phyloP scores from a whole-genome alignment of 495 filamentous ascomycete genomes.

The Penicillium diatomitis region DNA sequence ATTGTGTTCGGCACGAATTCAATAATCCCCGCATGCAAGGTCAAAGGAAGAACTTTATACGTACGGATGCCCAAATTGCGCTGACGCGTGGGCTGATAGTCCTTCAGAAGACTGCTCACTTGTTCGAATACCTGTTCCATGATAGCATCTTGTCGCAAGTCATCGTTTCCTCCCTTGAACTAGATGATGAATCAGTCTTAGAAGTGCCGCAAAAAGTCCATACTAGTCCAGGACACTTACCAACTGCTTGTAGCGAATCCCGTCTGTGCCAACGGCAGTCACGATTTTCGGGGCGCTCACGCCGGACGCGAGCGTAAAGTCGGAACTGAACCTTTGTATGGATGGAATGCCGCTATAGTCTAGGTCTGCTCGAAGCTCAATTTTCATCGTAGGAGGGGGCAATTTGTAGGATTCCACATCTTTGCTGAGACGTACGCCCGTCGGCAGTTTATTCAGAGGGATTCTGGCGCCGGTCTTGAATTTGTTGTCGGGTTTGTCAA shows the following conservation, averaged over 20 bases:
- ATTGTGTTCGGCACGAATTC: slow-evolving; percentile 93
- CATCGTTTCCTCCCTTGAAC: slow-evolving; percentile 91
- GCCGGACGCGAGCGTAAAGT: slow-evolving; percentile 78
- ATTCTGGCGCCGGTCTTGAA: slow-evolving; percentile 61
- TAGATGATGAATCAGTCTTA: slow-evolving; percentile 12
- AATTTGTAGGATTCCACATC: slow-evolving; percentile 51
- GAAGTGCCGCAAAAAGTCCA: too few species aligned
- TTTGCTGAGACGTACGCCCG: slow-evolving; percentile 47
- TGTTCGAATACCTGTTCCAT: slow-evolving; percentile 99
- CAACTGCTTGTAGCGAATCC: slow-evolving; percentile 72
- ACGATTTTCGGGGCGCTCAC: slow-evolving; percentile 89
- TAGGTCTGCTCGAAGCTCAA: slow-evolving; percentile 59
- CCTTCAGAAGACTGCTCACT: slow-evolving; percentile 80
- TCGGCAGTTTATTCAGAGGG: slow-evolving; percentile 46
- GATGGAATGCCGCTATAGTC: slow-evolving; percentile 70
- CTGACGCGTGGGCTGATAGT: slow-evolving; percentile 75
- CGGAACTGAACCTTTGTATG: slow-evolving; percentile 56
- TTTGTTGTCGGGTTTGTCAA: slow-evolving; percentile 48
- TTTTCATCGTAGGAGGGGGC: slow-evolving; percentile 83
- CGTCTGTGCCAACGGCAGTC: slow-evolving; percentile 66
- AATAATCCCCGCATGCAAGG: slow-evolving; percentile 77
- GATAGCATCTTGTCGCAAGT: slow-evolving; percentile 97
- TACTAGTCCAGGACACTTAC: slow-evolving; percentile 31
- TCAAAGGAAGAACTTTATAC: slow-evolving; percentile 91
- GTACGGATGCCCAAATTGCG: slow-evolving; percentile 83